These are phyloP conservation scores for Margaritispora aquatica DNA, from an alignment of 495 filamentous ascomycete species.

Conservation along the genomic window DNA sequence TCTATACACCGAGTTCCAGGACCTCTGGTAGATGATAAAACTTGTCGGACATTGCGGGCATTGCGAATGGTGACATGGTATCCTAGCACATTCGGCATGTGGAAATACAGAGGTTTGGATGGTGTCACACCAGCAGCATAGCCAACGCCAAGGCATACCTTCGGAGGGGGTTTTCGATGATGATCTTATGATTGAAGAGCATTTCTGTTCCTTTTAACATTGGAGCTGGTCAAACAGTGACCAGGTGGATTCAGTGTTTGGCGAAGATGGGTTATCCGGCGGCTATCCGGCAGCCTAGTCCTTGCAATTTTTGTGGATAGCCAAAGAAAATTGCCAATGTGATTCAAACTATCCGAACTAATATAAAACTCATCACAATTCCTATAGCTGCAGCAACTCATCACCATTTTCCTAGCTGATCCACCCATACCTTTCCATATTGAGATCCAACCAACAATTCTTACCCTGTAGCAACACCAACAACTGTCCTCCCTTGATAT, in stretches of 20 bases:
- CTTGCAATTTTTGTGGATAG: neutral
- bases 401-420: neutral
- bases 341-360: neutral
- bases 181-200: neutral
- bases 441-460: no score
- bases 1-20: neutral
- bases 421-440: no score
- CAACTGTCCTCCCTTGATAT: neutral
- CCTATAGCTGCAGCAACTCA: neutral
- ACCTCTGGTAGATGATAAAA: neutral
- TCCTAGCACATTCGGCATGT: neutral
- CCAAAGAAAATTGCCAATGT: neutral
- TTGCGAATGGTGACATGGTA: neutral
- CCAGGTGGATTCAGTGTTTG: neutral
- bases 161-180: neutral
- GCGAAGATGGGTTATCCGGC: neutral
- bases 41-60: neutral
- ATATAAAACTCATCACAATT: no score
- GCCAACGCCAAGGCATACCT: conserved; percentile 7
- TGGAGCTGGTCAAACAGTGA: neutral
- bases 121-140: conserved; percentile 6
- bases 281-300: neutral
- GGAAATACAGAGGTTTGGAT: conserved; percentile 6
- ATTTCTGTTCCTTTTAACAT: neutral
- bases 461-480: no score